A percentile compares a stretch with the other conserved stretches of the same genome.
Evolutionary conservation across 768 basidiomycete genomes (phyloP).

Genomic region (Phylloporus scabripes): DNA sequence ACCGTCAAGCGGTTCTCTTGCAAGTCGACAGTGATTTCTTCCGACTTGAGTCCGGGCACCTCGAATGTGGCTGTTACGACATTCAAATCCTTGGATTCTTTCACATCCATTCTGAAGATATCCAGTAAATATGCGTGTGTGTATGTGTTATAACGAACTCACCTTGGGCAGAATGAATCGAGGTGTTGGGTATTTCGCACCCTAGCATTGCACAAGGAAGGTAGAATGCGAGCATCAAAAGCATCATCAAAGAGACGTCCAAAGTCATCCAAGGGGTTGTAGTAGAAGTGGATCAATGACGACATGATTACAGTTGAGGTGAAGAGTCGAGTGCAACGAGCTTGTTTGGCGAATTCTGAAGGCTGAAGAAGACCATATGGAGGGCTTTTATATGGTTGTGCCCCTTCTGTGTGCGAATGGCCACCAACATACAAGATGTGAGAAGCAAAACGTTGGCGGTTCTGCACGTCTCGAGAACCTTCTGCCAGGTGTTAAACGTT

Average conservation of each 20-base stretch:
- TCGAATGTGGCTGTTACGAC: neutral
- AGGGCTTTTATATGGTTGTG: neutral
- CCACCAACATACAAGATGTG: too few species aligned
- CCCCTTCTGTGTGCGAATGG: too few species aligned
- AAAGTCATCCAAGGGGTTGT: neutral
- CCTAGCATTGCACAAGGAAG: neutral
- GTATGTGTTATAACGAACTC: neutral
- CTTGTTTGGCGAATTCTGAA: neutral
- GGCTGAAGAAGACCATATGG: neutral
- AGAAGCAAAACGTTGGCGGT: too few species aligned
- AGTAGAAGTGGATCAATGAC: neutral
- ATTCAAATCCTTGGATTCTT: neutral
- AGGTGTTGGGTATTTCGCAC: neutral
- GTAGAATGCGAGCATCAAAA: neutral
- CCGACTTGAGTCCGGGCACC: neutral
- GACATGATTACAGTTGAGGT: neutral
- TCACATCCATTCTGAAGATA: neutral
- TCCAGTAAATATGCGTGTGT: neutral
- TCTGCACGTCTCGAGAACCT: too few species aligned
- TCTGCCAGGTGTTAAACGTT: too few species aligned
- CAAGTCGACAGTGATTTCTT: neutral
- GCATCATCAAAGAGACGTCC: neutral
- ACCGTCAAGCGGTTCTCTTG: neutral
- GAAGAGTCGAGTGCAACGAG: neutral
- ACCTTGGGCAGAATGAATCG: neutral